Evolutionary conservation across 2,329 filamentous ascomycete species (phyloP).

Genomic region (Fusarium sp.): DNA sequence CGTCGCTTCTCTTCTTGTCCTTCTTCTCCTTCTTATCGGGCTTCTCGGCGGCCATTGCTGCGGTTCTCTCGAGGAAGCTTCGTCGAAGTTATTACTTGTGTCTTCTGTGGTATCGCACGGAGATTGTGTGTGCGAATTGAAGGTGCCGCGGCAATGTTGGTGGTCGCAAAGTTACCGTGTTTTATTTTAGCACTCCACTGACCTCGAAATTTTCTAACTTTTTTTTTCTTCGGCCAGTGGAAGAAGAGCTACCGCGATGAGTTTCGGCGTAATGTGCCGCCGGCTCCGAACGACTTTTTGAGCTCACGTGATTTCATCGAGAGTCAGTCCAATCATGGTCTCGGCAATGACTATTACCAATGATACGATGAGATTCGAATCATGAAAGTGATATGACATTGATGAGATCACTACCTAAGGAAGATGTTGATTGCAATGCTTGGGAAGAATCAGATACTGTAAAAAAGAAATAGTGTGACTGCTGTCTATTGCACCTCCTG

Average conservation of each 20-base stretch:
- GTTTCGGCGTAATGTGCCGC: constrained; percentile 50
- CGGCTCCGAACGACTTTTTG: constrained; percentile 43
- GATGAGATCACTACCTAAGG: constrained; percentile 5
- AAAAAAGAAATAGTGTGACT: constrained; percentile 46
- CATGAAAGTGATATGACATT: constrained; percentile 4
- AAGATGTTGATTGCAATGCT: background rate
- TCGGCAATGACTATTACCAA: constrained; percentile 43
- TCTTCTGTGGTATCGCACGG: constrained; percentile 1
- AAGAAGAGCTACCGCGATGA: constrained; percentile 43
- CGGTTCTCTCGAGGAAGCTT: constrained; percentile 36
- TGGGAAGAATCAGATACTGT: background rate
- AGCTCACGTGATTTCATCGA: constrained; percentile 20
- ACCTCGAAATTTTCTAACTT: constrained; percentile 51
- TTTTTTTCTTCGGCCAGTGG: constrained; percentile 51
- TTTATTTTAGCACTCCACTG: constrained; percentile 45
- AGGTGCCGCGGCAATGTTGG: constrained; percentile 31
- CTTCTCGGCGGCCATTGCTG: constrained; percentile 62
- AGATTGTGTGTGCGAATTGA: constrained; percentile 41
- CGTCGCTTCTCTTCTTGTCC: constrained; percentile 70
- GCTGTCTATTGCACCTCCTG: constrained; percentile 54
- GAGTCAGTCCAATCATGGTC: constrained; percentile 39
- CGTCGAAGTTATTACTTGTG: constrained; percentile 27
- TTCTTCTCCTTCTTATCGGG: constrained; percentile 68
- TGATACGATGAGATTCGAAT: constrained; percentile 4
- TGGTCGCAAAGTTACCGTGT: constrained; percentile 46